Conservation (phyloP, 495 filamentous ascomycete species). For the Friedmanniomyces simplex region DNA sequence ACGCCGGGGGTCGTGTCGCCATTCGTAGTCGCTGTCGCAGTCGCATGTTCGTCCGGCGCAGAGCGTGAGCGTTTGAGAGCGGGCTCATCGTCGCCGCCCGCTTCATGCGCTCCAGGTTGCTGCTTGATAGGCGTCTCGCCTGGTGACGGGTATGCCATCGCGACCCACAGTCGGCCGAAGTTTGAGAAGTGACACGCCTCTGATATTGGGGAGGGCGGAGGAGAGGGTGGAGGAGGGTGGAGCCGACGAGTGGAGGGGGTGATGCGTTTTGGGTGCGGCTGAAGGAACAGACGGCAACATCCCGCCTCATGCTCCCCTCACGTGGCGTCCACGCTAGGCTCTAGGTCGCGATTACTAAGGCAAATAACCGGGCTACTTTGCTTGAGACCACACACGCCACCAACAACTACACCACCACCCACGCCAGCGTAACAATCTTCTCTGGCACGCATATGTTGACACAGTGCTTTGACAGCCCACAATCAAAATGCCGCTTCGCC, state of each 20-base stretch:
- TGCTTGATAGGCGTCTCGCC: background rate
- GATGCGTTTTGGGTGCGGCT: background rate
- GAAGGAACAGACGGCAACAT: background rate
- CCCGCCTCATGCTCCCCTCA: too few species aligned
- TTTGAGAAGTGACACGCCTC: too few species aligned
- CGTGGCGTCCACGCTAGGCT: too few species aligned
- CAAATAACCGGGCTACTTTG: too few species aligned
- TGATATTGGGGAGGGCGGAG: background rate
- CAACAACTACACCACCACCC: too few species aligned
- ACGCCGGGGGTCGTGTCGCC: background rate
- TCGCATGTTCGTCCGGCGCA: slow-evolving; percentile 19
- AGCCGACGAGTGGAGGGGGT: background rate
- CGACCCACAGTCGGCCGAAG: too few species aligned
- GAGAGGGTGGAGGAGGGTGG: background rate
- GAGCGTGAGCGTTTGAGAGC: slow-evolving; percentile 8
- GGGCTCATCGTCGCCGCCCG: slow-evolving; percentile 23
- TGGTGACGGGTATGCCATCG: slow-evolving; percentile 4
- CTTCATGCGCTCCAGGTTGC: slow-evolving; percentile 19
- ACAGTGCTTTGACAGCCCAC: too few species aligned
- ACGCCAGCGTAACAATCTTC: too few species aligned
- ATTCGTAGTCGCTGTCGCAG: background rate
- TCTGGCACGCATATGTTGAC: too few species aligned
- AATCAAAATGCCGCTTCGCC: too few species aligned
- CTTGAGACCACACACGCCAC: too few species aligned
- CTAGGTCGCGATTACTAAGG: too few species aligned